Base-by-base conservation (phyloP, 495 filamentous ascomycete species). In the Lepraria neglecta region DNA sequence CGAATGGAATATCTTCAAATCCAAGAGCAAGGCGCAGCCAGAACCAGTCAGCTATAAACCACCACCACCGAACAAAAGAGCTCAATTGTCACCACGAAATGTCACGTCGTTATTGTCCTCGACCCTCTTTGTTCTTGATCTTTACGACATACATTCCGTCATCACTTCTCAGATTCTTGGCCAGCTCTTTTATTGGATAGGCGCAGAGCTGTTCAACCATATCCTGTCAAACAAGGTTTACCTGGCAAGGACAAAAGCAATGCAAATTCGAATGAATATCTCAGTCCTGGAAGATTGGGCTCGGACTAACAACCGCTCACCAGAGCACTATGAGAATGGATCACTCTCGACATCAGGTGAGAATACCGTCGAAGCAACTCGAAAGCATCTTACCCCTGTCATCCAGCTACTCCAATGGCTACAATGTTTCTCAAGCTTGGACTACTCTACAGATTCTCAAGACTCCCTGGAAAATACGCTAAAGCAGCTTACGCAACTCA, bases 211-310 rank as follows among this genome's bases (percentile, higher is more conserved):
- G 15, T 99, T 99, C 77, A 99, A 99, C 70, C 90, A 95, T 62
- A 90, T 97, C 70, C 92, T 97, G 86, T 91, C 88, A 15, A 96
- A 91, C 63, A 87, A 90, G 60, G 90, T 91, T 71, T 99, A 97
- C 68, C 82, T 99, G 7, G 92, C 94, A 6, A 85, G 94, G 35
- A 99, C 94, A 15, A 99, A 99, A 72, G 94, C 94, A 6, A 97
- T 99, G 94, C 95, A 99, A 68, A 97, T 99, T 62, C 90, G 94
- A 63, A 96, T 99, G 90, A 99, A 99, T 70, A 85, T 97, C 30
- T 97, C 94, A 4, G 84, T 82, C 3, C 78, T 99, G 47, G 94
- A 99, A 72, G 94, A 99, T 69, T 99, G 94, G 94, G 94, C 92
- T 1, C 81, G 91, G 15, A 77, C 80, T 30, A 99, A 97, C 73